A percentile compares a stretch with the other conserved stretches of the same genome.
phyloP scores from a whole-genome alignment of 2,329 filamentous ascomycete genomes.

The Fusarium scirpi region DNA sequence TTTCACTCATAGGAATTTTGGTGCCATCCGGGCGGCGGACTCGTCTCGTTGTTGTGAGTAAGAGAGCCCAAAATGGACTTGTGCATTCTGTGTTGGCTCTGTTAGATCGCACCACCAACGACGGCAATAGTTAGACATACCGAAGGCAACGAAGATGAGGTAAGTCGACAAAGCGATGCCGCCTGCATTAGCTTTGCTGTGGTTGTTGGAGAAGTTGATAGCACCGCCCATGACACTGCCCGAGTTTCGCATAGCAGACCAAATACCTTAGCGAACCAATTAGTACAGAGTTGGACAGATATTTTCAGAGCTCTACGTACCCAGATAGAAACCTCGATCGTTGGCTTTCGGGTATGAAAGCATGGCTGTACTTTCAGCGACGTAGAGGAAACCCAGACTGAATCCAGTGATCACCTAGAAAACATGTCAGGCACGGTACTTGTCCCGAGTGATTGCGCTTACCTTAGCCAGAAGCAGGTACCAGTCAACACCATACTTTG shows the following conservation, averaged over 20 bases:
- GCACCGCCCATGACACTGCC: slow-evolving; percentile 3
- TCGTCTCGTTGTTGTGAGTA: background rate
- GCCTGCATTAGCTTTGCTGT: background rate
- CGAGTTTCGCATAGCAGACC: slow-evolving; percentile 7
- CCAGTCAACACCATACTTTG: slow-evolving; percentile 8
- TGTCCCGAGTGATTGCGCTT: accelerated
- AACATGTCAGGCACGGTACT: accelerated
- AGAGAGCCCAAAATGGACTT: background rate
- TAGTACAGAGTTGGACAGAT: background rate
- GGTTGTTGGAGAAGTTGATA: slow-evolving; percentile 5
- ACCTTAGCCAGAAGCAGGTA: slow-evolving; percentile 3
- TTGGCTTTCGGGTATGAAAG: background rate
- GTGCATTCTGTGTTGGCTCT: background rate
- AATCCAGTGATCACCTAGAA: background rate
- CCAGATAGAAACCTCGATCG: slow-evolving; percentile 5
- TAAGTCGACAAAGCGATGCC: slow-evolving; percentile 2
- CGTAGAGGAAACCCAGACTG: background rate
- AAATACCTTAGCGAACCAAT: background rate
- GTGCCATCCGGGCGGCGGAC: background rate
- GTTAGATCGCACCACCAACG: background rate
- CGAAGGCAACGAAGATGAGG: background rate
- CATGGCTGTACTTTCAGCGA: slow-evolving; percentile 1
- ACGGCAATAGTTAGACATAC: background rate
- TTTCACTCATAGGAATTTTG: background rate
- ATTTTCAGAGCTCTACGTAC: background rate